phyloP scores from a whole-genome alignment of 2,329 filamentous ascomycete genomes.

The Elsinoe necatrix region DNA sequence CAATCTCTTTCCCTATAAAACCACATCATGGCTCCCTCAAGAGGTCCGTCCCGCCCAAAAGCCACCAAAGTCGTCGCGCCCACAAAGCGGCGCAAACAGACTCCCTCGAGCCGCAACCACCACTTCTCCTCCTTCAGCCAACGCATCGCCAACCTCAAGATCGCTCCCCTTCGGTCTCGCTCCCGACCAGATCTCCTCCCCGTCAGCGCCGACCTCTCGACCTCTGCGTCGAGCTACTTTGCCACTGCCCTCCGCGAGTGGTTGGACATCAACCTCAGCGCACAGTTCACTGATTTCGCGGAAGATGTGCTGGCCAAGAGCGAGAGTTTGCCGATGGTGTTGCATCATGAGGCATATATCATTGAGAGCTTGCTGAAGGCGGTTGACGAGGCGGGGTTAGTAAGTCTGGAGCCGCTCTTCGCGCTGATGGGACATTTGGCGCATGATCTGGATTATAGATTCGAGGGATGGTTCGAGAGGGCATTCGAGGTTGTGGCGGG shows the following conservation, averaged over 20 bases:
- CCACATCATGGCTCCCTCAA: constrained; percentile 5
- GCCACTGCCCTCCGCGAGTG: constrained; percentile 75
- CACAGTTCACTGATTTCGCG: constrained; percentile 68
- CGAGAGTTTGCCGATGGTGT: constrained; percentile 83
- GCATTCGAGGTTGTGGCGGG: constrained; percentile 67
- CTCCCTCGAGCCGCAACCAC: constrained; percentile 71
- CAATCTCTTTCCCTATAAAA: not conserved
- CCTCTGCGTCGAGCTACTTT: constrained; percentile 79
- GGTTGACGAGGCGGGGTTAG: constrained; percentile 67
- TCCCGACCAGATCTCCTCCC: constrained; percentile 21
- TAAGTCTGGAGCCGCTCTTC: constrained; percentile 76
- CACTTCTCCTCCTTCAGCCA: constrained; percentile 85
- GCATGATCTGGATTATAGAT: constrained; percentile 79
- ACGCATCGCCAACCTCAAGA: constrained; percentile 83
- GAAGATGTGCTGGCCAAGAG: constrained; percentile 66
- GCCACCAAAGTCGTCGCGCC: constrained; percentile 44
- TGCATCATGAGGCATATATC: constrained; percentile 83
- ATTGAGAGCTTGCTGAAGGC: constrained; percentile 67
- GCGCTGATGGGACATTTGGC: constrained; percentile 87
- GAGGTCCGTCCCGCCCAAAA: constrained; percentile 19
- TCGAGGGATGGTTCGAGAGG: constrained; percentile 78
- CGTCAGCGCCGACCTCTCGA: constrained; percentile 67
- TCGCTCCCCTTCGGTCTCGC: constrained; percentile 86
- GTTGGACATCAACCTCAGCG: constrained; percentile 83
- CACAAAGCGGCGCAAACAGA: constrained; percentile 52